Percentiles rank a stretch among this genome's conserved stretches.
These are phyloP conservation scores for Ceratobasidium sp. DNA, from an alignment of 1,284 basidiomycete species.

Conservation along the genomic window DNA sequence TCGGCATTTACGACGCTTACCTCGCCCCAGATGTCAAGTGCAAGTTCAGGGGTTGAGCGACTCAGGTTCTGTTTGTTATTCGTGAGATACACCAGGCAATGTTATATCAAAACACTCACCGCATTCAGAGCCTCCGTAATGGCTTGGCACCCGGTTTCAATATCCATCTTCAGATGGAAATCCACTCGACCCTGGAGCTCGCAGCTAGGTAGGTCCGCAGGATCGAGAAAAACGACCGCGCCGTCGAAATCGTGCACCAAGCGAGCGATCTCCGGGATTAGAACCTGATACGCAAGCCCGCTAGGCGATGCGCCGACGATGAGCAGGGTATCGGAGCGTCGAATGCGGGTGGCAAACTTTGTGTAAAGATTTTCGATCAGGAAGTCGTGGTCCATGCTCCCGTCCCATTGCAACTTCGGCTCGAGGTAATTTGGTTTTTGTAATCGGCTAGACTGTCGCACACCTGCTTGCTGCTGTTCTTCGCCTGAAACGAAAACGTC, in stretches of 20 bases:
- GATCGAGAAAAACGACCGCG: neutral
- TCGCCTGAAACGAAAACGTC: slow-evolving; percentile 1
- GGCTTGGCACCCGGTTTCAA: neutral
- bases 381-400: neutral
- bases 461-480: neutral
- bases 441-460: no score
- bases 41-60: neutral
- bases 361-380: slow-evolving; percentile 1
- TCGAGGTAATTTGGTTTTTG: neutral
- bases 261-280: neutral
- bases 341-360: neutral
- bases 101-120: no score
- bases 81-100: no score
- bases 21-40: neutral
- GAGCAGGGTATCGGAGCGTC: slow-evolving; percentile 5
- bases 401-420: neutral
- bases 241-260: neutral
- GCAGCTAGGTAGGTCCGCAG: neutral
- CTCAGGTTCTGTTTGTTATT: no score
- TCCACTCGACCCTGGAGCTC: neutral
- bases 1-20: no score
- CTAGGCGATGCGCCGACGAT: neutral
- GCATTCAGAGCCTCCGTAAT: neutral
- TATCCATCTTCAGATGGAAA: neutral
- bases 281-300: neutral